Evolutionary conservation across 1,284 basidiomycete genomes (phyloP).

Genomic region (Testicularia cyperi): DNA sequence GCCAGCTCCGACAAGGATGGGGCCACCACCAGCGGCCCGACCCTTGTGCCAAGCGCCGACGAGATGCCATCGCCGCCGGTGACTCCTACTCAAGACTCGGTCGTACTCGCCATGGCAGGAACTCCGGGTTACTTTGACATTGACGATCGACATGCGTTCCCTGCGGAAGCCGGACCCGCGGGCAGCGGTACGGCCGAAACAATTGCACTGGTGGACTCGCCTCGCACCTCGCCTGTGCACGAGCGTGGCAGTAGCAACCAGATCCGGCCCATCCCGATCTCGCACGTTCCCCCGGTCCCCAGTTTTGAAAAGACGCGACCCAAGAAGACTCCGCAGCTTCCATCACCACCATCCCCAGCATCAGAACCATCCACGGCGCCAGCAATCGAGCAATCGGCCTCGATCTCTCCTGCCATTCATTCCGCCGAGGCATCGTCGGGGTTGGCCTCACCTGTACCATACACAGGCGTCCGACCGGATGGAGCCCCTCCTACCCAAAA

Average conservation of each 20-base stretch:
- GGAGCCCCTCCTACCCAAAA: too few relatives aligned
- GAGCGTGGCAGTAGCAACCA: constrained; percentile 4
- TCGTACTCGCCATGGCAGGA: too few relatives aligned
- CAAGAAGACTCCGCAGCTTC: constrained; percentile 10
- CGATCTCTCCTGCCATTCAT: too few relatives aligned
- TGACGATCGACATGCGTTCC: too few relatives aligned
- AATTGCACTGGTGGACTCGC: constrained; percentile 9
- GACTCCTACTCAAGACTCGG: constrained; percentile 40
- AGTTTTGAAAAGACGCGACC: constrained; percentile 41
- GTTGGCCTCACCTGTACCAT: too few relatives aligned
- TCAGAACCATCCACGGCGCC: constrained; percentile 1
- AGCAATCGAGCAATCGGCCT: too few relatives aligned
- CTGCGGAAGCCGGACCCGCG: too few relatives aligned
- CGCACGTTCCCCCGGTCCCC: constrained; percentile 39
- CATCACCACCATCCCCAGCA: constrained; percentile 8
- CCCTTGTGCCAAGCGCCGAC: too few relatives aligned
- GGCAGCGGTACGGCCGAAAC: too few relatives aligned
- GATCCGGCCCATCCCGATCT: constrained; percentile 39
- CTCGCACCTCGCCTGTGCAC: constrained; percentile 5
- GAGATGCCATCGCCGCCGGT: constrained; percentile 21
- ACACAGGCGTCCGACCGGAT: too few relatives aligned
- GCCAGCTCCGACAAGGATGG: constrained; percentile 10
- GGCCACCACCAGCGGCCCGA: too few relatives aligned
- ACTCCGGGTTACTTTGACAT: constrained; percentile 28
- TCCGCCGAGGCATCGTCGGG: too few relatives aligned